Base-by-base conservation (phyloP, 169 alveolate species). In the Babesia bovis region DNA sequence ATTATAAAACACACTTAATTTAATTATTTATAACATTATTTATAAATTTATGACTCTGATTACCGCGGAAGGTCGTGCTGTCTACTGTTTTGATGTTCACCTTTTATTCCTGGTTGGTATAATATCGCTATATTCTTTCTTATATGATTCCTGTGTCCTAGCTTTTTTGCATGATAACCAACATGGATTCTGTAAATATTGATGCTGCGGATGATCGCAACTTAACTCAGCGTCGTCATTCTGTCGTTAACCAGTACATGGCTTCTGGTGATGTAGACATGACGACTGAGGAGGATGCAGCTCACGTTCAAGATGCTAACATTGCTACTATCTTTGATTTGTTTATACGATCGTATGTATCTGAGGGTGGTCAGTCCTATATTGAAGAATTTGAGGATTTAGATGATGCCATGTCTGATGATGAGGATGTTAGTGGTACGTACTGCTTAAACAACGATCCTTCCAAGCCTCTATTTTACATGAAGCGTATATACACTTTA, bases 261-360 rank as follows among this genome's bases (percentile, higher is more conserved):
- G 7, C 60, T 3, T 19, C 73, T 26, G 73, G 73, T 19, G 81
- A 77, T 57, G 56, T 68, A 10, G 82, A 49, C 57, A 5, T 70
- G 15, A 35, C 69, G 3, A 56, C 25, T 3, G 76, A 66, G 40
- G 93, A 87, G 33, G 93, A 87, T 38, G 86, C 93, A 30, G 73
- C 91, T 1, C 71, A 84, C 68, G 87, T 87, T 30, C 93, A 87
- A 77, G 93, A 87, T 79, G 83, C 84, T 23, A 87, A 87, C 59
- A 87, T 87, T 60, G 83, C 93, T n/a, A 66, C 85, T 26, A 90
- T 87, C 36, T 87, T 87, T 56, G 93, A 87, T 35, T 67, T 70
- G 41, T 87, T 87, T 73, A 56, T 87, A 69, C 74, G 85, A 33
- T 61, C 91, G 0, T 87, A 67, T 61, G 79, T 75, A 19, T 36